These are phyloP conservation scores for Leishmania mexicana DNA, from an alignment of 208 protist species.

Conservation along the genomic window DNA sequence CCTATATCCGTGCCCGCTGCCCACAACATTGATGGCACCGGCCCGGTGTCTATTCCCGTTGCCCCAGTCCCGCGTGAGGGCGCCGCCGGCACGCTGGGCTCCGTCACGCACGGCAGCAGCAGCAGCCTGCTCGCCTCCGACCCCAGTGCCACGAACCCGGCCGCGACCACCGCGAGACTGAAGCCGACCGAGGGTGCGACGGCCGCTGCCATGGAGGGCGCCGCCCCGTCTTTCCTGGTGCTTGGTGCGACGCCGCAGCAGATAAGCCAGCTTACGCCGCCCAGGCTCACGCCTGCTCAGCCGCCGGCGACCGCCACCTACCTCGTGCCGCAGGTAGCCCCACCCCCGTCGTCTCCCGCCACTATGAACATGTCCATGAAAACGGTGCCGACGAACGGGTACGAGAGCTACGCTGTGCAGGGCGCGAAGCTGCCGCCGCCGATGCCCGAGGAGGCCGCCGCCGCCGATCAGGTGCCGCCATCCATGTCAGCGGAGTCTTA, in stretches of 20 bases:
- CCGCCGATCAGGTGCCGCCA: background rate
- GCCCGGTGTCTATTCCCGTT: constrained; percentile 16
- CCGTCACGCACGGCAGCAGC: background rate
- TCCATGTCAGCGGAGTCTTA: constrained; percentile 3
- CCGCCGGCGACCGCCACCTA: constrained; percentile 18
- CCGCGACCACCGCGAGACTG: constrained; percentile 27
- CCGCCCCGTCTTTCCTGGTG: background rate
- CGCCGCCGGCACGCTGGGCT: constrained; percentile 15
- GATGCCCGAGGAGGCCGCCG: constrained; percentile 5
- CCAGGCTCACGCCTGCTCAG: constrained; percentile 24
- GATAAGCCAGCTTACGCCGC: constrained; percentile 28
- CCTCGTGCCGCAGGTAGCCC: constrained; percentile 25
- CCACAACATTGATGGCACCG: constrained; percentile 31
- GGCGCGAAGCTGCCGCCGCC: constrained; percentile 11
- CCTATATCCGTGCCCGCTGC: constrained; percentile 29
- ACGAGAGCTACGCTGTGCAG: constrained; percentile 36
- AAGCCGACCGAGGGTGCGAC: constrained; percentile 17
- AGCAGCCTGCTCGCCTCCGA: constrained; percentile 17
- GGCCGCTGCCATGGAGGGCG: constrained; percentile 8
- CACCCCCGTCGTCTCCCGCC: constrained; percentile 24
- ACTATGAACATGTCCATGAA: constrained; percentile 27
- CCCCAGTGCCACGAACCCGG: constrained; percentile 24
- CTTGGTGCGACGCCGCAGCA: constrained; percentile 13
- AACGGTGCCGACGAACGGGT: constrained; percentile 16
- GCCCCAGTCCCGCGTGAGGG: constrained; percentile 12